These are phyloP conservation scores for Ligustrum vulgare DNA, from an alignment of 257 asterid species.

Conservation along the genomic window DNA sequence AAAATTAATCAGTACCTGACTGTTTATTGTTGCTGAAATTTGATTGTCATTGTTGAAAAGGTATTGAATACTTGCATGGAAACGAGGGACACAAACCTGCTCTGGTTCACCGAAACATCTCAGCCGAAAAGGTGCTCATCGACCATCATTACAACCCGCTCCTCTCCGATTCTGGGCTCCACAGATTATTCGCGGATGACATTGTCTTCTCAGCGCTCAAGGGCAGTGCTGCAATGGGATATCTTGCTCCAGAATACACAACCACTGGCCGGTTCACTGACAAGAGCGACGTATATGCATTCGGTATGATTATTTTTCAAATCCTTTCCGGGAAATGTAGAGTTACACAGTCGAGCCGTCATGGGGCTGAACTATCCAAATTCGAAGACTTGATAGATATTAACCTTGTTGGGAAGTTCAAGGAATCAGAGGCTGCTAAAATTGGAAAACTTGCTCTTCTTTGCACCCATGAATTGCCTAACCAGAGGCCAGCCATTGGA, in stretches of 20 bases:
- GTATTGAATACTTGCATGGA: constrained; percentile 76
- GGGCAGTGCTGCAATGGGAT: constrained; percentile 96
- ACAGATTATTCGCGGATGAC: constrained; percentile 82
- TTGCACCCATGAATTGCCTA: constrained; percentile 75
- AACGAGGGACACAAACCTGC: constrained; percentile 53
- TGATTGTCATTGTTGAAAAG: constrained; percentile 36
- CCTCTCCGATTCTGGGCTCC: constrained; percentile 80
- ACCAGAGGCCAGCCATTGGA: constrained; percentile 67
- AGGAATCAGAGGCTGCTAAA: constrained; percentile 77
- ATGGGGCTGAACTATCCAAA: constrained; percentile 73
- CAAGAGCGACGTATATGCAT: constrained; percentile 86
- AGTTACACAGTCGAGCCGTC: constrained; percentile 62
- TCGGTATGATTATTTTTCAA: constrained; percentile 91
- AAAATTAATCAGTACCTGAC: neutral
- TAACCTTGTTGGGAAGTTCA: constrained; percentile 58
- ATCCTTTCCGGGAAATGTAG: constrained; percentile 76
- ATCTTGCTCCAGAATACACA: constrained; percentile 91
- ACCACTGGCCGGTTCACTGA: constrained; percentile 87
- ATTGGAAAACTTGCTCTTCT: constrained; percentile 77
- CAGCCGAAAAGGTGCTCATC: constrained; percentile 87
- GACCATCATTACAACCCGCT: constrained; percentile 74
- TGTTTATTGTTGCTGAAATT: neutral
- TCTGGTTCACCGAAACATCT: constrained; percentile 76
- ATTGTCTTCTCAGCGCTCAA: constrained; percentile 79
- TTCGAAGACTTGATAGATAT: constrained; percentile 68